Evolutionary conservation across 768 basidiomycete genomes (phyloP).

Genomic region (Naganishia antarctica): DNA sequence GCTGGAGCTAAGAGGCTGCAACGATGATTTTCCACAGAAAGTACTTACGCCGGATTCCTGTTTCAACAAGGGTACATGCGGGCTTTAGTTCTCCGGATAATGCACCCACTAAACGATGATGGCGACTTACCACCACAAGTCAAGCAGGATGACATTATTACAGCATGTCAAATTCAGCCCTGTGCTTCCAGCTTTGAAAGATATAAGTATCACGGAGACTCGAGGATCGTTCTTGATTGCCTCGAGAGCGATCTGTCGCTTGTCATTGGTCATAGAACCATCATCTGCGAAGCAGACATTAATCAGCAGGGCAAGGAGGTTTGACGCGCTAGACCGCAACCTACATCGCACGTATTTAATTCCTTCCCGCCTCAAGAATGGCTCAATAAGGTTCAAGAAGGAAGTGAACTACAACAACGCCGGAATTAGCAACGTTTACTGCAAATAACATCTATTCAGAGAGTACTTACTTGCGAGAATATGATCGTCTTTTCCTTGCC

Average conservation of each 20-base stretch:
- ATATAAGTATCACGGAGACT: constrained; percentile 78
- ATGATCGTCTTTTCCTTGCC: constrained; percentile 84
- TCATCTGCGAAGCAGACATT: constrained; percentile 61
- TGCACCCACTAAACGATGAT: no score
- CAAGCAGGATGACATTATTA: constrained; percentile 88
- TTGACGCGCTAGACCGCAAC: constrained; percentile 45
- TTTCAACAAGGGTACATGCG: constrained; percentile 5
- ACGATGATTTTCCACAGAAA: not conserved
- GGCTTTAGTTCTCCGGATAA: not conserved
- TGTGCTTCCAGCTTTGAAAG: constrained; percentile 93
- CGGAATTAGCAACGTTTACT: no score
- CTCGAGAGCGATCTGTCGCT: constrained; percentile 69
- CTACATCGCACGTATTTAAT: constrained; percentile 79
- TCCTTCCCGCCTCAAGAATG: constrained; percentile 66
- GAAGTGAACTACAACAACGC: constrained; percentile 58
- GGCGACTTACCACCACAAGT: constrained; percentile 69
- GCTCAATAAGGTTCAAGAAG: constrained; percentile 78
- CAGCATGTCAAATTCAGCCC: constrained; percentile 88
- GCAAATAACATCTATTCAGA: no score
- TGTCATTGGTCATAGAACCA: constrained; percentile 71
- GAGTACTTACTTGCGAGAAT: constrained; percentile 64
- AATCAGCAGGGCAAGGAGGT: not conserved
- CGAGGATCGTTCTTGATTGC: constrained; percentile 62
- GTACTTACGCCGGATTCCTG: constrained; percentile 32
- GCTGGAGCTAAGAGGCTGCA: constrained; percentile 48